Percentiles rank a stretch among this genome's conserved stretches.
Evolutionary conservation across 352 stramenopile species (phyloP).

Genomic region (Phytophthora tentaculata): DNA sequence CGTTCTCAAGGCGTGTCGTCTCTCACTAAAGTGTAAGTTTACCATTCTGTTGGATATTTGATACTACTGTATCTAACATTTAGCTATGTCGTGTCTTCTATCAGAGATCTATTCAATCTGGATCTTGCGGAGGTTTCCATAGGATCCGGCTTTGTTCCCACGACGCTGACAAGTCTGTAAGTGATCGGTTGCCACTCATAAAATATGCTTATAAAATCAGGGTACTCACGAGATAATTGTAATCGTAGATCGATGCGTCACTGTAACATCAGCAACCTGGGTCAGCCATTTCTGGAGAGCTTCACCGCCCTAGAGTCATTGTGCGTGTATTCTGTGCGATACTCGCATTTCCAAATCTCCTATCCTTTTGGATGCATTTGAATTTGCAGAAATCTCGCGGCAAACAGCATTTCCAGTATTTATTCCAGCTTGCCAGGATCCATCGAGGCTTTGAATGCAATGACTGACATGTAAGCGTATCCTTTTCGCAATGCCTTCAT

Average conservation of each 20-base stretch:
- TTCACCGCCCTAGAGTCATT: slow-evolving; percentile 33
- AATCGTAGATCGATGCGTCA: slow-evolving; percentile 30
- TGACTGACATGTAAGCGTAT: slow-evolving; percentile 38
- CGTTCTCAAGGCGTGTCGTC: slow-evolving; percentile 26
- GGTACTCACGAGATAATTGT: not conserved
- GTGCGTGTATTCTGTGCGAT: slow-evolving; percentile 20
- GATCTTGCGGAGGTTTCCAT: slow-evolving; percentile 38
- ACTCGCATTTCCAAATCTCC: not conserved
- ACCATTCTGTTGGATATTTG: not conserved
- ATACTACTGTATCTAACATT: not conserved
- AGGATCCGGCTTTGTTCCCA: slow-evolving; percentile 33
- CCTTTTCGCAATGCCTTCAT: not conserved
- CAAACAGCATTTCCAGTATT: slow-evolving; percentile 45
- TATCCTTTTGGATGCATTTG: not conserved
- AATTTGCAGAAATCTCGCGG: slow-evolving; percentile 32
- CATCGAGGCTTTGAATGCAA: slow-evolving; percentile 25
- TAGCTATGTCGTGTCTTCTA: slow-evolving; percentile 2
- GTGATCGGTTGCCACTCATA: not conserved
- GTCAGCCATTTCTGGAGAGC: slow-evolving; percentile 40
- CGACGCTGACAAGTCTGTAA: slow-evolving; percentile 41
- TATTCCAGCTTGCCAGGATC: slow-evolving; percentile 33
- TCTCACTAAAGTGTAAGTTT: slow-evolving; percentile 37
- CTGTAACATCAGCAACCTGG: slow-evolving; percentile 42
- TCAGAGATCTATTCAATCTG: slow-evolving; percentile 44
- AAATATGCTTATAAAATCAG: not conserved